Evolutionary conservation across 495 filamentous ascomycete species (phyloP).

Genomic region (Penicillium argentinense): DNA sequence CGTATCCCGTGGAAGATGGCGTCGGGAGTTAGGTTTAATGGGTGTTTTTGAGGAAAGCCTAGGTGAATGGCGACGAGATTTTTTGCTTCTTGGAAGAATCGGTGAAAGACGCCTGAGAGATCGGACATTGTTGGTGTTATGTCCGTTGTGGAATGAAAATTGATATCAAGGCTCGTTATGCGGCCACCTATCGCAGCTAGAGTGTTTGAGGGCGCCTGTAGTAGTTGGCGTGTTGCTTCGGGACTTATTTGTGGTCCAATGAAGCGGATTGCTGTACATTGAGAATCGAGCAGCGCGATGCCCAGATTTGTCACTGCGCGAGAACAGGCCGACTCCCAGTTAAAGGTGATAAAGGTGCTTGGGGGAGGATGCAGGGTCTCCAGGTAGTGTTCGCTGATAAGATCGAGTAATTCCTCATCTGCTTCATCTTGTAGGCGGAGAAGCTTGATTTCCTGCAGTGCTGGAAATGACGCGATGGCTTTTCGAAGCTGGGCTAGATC

Average conservation of each 20-base stretch:
- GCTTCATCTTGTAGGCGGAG: conserved; percentile 61
- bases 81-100: conserved; percentile 57
- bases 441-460: conserved; percentile 65
- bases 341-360: conserved; percentile 33
- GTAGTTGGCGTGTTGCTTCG: conserved; percentile 52
- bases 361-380: too few species aligned
- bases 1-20: conserved; percentile 61
- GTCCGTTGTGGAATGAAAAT: conserved; percentile 57
- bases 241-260: conserved; percentile 66
- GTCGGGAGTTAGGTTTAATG: conserved; percentile 57
- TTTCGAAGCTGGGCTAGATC: conserved; percentile 47
- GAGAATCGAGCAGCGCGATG: conserved; percentile 53
- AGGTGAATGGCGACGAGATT: conserved; percentile 66
- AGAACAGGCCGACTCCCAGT: conserved; percentile 64
- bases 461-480: conserved; percentile 57
- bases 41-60: conserved; percentile 58
- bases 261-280: conserved; percentile 58
- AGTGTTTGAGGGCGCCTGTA: conserved; percentile 43
- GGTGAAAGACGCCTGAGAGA: conserved; percentile 55
- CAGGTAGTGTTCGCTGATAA: conserved; percentile 27
- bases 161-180: conserved; percentile 57
- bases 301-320: conserved; percentile 60
- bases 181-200: conserved; percentile 54
- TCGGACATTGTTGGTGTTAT: conserved; percentile 54
- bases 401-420: conserved; percentile 51